Evolutionary conservation across 768 basidiomycete genomes (phyloP).

Genomic region (Cubamyces lactineus): DNA sequence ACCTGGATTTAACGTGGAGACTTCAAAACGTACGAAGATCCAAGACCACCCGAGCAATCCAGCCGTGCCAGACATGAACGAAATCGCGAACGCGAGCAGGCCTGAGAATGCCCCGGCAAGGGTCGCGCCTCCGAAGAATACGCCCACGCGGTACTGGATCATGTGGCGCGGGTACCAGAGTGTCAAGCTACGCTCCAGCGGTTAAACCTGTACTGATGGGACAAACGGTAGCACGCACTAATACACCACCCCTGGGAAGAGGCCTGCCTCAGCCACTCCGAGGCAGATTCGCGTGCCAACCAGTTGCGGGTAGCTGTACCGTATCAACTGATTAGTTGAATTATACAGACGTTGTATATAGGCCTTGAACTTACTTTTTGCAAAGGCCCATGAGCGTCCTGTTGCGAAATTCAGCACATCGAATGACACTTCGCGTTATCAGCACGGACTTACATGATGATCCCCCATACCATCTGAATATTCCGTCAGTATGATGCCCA

Average conservation of each 20-base stretch:
- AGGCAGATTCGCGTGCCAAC: slow-evolving; percentile 61
- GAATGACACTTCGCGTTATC: no score
- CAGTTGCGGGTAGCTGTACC: slow-evolving; percentile 58
- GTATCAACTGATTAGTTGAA: no score
- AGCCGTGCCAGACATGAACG: slow-evolving; percentile 36
- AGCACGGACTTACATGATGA: slow-evolving; percentile 50
- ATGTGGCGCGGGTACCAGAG: slow-evolving; percentile 34
- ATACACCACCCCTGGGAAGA: slow-evolving; percentile 75
- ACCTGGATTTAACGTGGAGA: no score
- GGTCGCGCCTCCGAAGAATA: slow-evolving; percentile 33
- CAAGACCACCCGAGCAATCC: slow-evolving; percentile 36
- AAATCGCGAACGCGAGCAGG: slow-evolving; percentile 39
- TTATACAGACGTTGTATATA: neutral
- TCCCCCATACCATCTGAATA: slow-evolving; percentile 61
- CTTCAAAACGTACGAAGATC: slow-evolving; percentile 33
- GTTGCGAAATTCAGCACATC: neutral
- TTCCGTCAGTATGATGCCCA: neutral
- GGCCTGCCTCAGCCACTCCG: slow-evolving; percentile 67
- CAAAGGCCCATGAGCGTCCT: slow-evolving; percentile 71
- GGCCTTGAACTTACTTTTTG: slow-evolving; percentile 46
- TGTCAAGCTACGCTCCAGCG: slow-evolving; percentile 19
- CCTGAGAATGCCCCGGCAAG: slow-evolving; percentile 31
- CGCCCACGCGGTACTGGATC: slow-evolving; percentile 31
- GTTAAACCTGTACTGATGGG: neutral
- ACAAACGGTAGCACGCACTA: slow-evolving; percentile 48